phyloP scores from a whole-genome alignment of 1,139 yeast genomes.

The Hemisphaericaspora xylanilytica region DNA sequence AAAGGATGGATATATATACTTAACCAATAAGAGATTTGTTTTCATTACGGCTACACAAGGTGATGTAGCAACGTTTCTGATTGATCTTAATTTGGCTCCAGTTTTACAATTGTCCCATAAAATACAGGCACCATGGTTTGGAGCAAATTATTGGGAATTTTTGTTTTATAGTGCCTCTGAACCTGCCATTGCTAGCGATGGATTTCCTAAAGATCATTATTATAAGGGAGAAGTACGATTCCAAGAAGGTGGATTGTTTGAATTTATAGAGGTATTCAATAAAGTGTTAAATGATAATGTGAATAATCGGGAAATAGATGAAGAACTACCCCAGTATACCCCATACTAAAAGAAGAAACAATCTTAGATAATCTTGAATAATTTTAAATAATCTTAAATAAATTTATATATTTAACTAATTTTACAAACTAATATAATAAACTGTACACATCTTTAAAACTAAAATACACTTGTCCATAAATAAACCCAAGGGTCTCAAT shows the following conservation, averaged over 20 bases:
- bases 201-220: constrained; percentile 41
- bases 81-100: constrained; percentile 26
- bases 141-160: constrained; percentile 51
- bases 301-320: constrained; percentile 41
- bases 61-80: constrained; percentile 36
- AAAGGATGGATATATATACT: constrained; percentile 34
- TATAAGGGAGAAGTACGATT: constrained; percentile 40
- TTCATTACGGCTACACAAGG: constrained; percentile 40
- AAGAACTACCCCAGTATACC: constrained; percentile 43
- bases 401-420: not conserved
- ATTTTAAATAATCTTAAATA: no score
- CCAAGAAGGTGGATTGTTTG: constrained; percentile 49
- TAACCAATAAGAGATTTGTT: constrained; percentile 37
- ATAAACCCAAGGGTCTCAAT: not conserved
- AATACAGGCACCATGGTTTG: constrained; percentile 53
- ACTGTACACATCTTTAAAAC: constrained; percentile 4
- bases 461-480: constrained; percentile 3
- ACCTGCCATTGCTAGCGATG: constrained; percentile 37
- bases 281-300: constrained; percentile 29
- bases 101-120: constrained; percentile 33
- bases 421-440: not conserved
- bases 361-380: not conserved
- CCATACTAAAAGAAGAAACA: not conserved
- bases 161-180: constrained; percentile 33
- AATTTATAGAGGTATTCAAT: constrained; percentile 31